Base-by-base conservation (phyloP, 2,329 filamentous ascomycete genomes). In the Gaeumannomyces sp. region DNA sequence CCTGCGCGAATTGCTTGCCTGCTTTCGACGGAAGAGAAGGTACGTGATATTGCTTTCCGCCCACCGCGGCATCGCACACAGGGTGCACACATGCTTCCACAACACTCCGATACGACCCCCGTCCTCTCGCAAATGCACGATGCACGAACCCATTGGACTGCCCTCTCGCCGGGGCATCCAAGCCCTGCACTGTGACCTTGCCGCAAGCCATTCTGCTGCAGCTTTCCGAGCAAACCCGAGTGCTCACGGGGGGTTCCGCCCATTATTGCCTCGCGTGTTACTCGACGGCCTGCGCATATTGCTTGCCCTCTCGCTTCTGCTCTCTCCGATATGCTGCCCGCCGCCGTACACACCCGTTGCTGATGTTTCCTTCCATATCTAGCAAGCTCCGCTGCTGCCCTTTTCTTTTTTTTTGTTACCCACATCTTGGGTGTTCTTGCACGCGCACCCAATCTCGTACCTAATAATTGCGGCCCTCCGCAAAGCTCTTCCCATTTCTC, bases 361-460 rank as follows among this genome's bases (percentile, higher is more conserved):
- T 59, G 65, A 65, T 59, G 35, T 50, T 64, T 60, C 64, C 56
- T 65, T 38, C 63, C 33, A 61, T 65, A 4, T 22, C n/a, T 11
- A 53, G 45, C 45, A 25, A n/a, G 45, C 22, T 50, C 35, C 14
- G 65, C 66, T 64, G 58, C 63, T 65, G 61, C 65, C 61, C 64
- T 66, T 65, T 57, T 60, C 60, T 62, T 38, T 63, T 66, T 65
- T 57, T 60, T 61, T 62, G 50, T 63, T 60, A 63, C 60, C 50
- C 64, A 53, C 53, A 33, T 38, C 62, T 53, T 10, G 14, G 22
- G 45, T n/a, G 22, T 19, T 53, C 19, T n/a, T 53, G 5, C 19
- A n/a, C 45, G 11, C 22, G 7, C 45, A 25, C 45, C 45, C 22
- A 53, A n/a, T 25, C 14, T 11, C 45, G 13, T 10, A n/a, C 19